These are phyloP conservation scores for Podochytrium sp. DNA, from an alignment of 192 early-diverging fungal species.

Conservation along the genomic window DNA sequence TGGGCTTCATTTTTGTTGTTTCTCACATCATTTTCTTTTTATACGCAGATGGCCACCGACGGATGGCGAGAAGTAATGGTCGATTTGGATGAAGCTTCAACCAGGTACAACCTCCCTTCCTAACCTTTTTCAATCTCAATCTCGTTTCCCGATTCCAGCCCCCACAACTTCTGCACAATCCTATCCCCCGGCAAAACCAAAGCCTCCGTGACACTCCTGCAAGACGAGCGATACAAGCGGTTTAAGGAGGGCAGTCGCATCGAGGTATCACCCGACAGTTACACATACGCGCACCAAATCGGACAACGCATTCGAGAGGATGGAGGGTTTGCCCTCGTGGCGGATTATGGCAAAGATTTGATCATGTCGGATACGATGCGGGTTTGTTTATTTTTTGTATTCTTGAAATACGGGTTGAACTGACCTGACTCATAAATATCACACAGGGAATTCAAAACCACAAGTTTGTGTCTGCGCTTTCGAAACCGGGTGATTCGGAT, in stretches of 20 bases:
- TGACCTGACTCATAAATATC: no score
- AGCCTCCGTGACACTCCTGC: conserved; percentile 33
- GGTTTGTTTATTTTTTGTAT: conserved; percentile 39
- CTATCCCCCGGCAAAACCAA: conserved; percentile 66
- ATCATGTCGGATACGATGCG: conserved; percentile 78
- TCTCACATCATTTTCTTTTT: no score
- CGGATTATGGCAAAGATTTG: conserved; percentile 91
- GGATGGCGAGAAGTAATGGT: conserved; percentile 92
- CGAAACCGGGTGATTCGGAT: conserved; percentile 81
- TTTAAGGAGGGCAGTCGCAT: conserved; percentile 76
- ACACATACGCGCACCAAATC: conserved; percentile 65
- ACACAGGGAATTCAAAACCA: conserved; percentile 81
- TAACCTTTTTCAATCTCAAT: not conserved
- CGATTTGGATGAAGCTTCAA: conserved; percentile 72
- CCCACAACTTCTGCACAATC: conserved; percentile 79
- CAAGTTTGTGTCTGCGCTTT: conserved; percentile 78
- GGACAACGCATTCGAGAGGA: conserved; percentile 68
- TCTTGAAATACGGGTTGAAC: not conserved
- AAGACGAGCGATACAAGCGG: conserved; percentile 40
- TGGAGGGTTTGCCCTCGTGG: conserved; percentile 73
- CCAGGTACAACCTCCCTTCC: conserved; percentile 40
- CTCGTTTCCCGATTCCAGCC: conserved; percentile 31
- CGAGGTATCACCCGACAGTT: conserved; percentile 85
- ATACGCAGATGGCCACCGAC: conserved; percentile 67
- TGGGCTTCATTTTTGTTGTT: conserved; percentile 28